Conservation (phyloP, 305 asterid genomes). For the Fraxinus floribunda region DNA sequence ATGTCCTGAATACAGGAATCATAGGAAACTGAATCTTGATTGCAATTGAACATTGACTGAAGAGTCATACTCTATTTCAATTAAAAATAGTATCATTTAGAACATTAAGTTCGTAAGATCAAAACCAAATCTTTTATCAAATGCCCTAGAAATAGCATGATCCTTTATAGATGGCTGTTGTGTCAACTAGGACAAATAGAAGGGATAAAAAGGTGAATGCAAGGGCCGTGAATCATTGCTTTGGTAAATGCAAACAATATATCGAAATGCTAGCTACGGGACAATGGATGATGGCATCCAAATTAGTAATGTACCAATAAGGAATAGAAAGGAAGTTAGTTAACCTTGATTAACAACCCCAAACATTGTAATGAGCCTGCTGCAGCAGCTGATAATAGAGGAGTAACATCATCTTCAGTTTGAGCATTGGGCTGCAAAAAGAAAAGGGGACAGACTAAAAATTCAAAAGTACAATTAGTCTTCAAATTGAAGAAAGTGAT, state of each 20-base stretch:
- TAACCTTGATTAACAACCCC: constrained; percentile 74
- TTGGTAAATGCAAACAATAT: background rate
- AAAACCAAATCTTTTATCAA: background rate
- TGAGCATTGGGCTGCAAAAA: constrained; percentile 76
- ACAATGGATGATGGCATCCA: background rate
- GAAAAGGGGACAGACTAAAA: constrained; percentile 13
- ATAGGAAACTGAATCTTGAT: background rate
- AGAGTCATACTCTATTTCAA: background rate
- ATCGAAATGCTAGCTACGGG: background rate
- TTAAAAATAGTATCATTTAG: background rate
- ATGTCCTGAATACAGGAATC: background rate
- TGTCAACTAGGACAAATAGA: background rate
- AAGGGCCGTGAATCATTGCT: background rate
- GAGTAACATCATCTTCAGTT: constrained; percentile 79
- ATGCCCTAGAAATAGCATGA: constrained; percentile 1
- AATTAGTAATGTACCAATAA: background rate
- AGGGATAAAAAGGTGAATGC: background rate
- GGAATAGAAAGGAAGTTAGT: constrained; percentile 4
- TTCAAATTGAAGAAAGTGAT: constrained; percentile 13
- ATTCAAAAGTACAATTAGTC: constrained; percentile 11
- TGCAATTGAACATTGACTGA: background rate
- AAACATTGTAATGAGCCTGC: constrained; percentile 81
- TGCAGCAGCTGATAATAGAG: constrained; percentile 86
- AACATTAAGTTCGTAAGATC: background rate
- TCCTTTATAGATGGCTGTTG: background rate